Base-by-base conservation (phyloP, 1,284 basidiomycete species). In the Leccinum subspadiceum region DNA sequence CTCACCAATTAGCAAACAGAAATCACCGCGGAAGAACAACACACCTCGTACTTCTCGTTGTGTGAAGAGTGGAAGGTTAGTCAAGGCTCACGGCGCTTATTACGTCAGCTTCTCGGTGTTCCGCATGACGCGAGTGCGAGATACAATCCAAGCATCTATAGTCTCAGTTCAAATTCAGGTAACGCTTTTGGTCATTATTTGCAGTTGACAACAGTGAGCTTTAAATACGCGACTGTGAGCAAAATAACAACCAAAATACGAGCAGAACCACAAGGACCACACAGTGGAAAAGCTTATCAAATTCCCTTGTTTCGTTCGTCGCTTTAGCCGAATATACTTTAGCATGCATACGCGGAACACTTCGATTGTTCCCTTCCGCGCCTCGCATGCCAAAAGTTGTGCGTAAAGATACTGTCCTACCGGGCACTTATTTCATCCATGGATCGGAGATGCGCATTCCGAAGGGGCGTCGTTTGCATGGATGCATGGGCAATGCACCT, bases 361-460 rank as follows among this genome's bases (percentile, higher is more conserved):
- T 82, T n/a, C 78, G 81, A 4, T 33, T 80, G 22, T 75, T 73
- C 48, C 76, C 81, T 58, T 58, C 66, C 1, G 73, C 73, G 15
- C 69, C 78, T 22, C 76, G 79, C 26, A 61, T 85, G 13, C 70
- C 69, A 4, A 84, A 81, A 64, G 33, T 73, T 0, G 80, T 76
- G 1, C 58, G 64, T 5, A 59, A 61, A 0, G 77, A 82, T 53
- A 68, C 75, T 0, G 64, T 71, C 1, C 49, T 82, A n/a, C 71
- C 68, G 12, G 69, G 69, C 0, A 71, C 70, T 5, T 69, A 66
- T 6, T 80, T 82, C 61, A 58, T 61, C n/a, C 53, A 65, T 12
- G 64, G 68, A 31, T 56, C 69, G 1, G 66, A 73, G 17, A 73
- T 82, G 15, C 65, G 71, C n/a, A 57, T 83, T 49, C 75, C 75